Percentiles rank a stretch among this genome's conserved stretches.
Conservation (phyloP, 352 stramenopile genomes). For the Pythium apleroticum region DNA sequence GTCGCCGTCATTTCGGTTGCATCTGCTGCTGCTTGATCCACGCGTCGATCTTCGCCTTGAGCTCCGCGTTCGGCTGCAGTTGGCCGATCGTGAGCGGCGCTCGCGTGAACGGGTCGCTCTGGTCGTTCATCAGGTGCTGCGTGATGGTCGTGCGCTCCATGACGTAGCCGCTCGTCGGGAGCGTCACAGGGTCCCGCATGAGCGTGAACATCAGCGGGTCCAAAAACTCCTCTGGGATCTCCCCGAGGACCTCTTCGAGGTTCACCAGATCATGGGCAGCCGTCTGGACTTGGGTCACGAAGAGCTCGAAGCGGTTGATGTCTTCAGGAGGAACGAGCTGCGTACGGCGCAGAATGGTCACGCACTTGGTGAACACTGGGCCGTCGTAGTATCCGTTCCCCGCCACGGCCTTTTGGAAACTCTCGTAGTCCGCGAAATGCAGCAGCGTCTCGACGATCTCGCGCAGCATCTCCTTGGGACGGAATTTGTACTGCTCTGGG, state of each 20-base stretch:
- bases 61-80: conserved; percentile 52
- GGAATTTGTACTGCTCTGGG: conserved; percentile 98
- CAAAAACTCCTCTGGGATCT: conserved; percentile 96
- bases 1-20: conserved; percentile 5
- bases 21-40: conserved; percentile 38
- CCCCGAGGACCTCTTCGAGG: conserved; percentile 81
- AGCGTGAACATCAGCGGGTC: conserved; percentile 94
- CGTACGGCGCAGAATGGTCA: conserved; percentile 63
- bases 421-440: conserved; percentile 90
- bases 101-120: conserved; percentile 97
- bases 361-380: conserved; percentile 71
- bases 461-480: conserved; percentile 96
- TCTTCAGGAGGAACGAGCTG: conserved; percentile 50
- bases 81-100: conserved; percentile 80
- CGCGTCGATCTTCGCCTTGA: conserved; percentile 69
- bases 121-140: conserved; percentile 96
- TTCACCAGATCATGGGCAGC: conserved; percentile 47
- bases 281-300: conserved; percentile 54
- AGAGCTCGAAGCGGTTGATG: conserved; percentile 54
- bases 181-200: conserved; percentile 95
- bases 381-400: conserved; percentile 87
- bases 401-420: conserved; percentile 92
- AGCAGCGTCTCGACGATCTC: conserved; percentile 96
- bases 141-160: conserved; percentile 95
- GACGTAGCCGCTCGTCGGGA: conserved; percentile 89